Percentiles rank a stretch among this genome's conserved stretches.
Evolutionary conservation across 805 yeast species (phyloP).

Genomic region (Pichia manshurica): DNA sequence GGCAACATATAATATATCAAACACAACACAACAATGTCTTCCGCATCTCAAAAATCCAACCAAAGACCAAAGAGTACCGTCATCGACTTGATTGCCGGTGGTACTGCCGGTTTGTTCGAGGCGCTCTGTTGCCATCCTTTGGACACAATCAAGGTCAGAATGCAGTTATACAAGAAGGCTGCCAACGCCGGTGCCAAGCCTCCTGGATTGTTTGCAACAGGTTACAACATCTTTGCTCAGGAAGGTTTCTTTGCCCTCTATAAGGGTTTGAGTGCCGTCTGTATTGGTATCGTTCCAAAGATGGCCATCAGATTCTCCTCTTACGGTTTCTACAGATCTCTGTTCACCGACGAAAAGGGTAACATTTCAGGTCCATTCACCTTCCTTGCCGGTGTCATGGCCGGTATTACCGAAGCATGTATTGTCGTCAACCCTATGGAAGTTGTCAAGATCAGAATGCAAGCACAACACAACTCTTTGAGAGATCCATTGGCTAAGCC

Average conservation of each 20-base stretch:
- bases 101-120: constrained; percentile 94
- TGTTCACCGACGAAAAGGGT: constrained; percentile 60
- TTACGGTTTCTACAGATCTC: constrained; percentile 78
- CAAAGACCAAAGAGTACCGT: constrained; percentile 36
- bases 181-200: constrained; percentile 45
- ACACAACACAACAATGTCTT: constrained; percentile 6
- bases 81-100: constrained; percentile 82
- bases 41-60: constrained; percentile 19
- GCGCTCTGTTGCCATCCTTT: constrained; percentile 98
- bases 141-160: constrained; percentile 94
- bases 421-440: constrained; percentile 95
- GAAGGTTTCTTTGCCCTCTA: constrained; percentile 84
- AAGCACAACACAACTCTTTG: constrained; percentile 92
- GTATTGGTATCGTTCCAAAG: constrained; percentile 95
- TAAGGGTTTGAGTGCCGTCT: constrained; percentile 95
- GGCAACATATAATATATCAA: too few relatives aligned
- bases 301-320: constrained; percentile 97
- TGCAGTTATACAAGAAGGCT: constrained; percentile 84
- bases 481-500: constrained; percentile 72
- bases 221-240: constrained; percentile 64
- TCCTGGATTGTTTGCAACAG: constrained; percentile 84
- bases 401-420: constrained; percentile 95
- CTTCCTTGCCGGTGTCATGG: constrained; percentile 91
- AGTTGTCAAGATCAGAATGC: constrained; percentile 92
- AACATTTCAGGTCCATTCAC: constrained; percentile 66